Base-by-base conservation (phyloP, 2,329 filamentous ascomycete species). In the Hypoxylon rubiginosum region DNA sequence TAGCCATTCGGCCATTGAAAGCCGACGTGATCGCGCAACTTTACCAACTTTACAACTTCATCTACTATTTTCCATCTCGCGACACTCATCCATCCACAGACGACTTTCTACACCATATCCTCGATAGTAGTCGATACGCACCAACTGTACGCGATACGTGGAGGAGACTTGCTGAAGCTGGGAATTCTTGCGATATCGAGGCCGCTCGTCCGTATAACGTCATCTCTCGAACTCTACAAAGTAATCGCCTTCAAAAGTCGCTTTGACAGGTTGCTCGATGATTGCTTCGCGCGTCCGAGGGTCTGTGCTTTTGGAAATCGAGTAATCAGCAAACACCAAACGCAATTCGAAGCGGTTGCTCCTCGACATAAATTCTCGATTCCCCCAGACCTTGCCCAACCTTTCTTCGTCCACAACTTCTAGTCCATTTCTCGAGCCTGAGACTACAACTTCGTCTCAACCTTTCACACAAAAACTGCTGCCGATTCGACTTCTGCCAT, bases 1-100 rank as follows among this genome's bases (percentile, higher is more conserved):
- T 13, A 21, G 4, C 17, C 51, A 39, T 43, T 7, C 36, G 3
- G 13, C 24, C 24, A 36, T 28, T 11, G 51, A 28, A 45, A 55
- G 50, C 39, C 21, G 39, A 45, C 36, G 30, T 11, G 17, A 45
- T 45, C 24, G 43, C 49, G n/a, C n/a, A n/a, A n/a, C n/a, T n/a
- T n/a, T n/a, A n/a, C n/a, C n/a, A 36, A 32, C 49, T 32, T 52
- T 30, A 52, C 24, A 34, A 52, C 49, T 52, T 52, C 32, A 52
- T 36, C 34, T 17, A 28, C 9, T 19, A 43, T 43, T 19, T 30
- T 32, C 11, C 52, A 11, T 24, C 28, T 7, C 11, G 6, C 6
- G 19, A 56, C 1, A 28, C n/a, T 43, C 39, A 43, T 19, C 39
- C 4, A 43, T n/a, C n/a, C n/a, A n/a, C 17, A 7, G 8, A 43